phyloP scores from a whole-genome alignment of 345 rosid genomes.

The Balakata baccata region DNA sequence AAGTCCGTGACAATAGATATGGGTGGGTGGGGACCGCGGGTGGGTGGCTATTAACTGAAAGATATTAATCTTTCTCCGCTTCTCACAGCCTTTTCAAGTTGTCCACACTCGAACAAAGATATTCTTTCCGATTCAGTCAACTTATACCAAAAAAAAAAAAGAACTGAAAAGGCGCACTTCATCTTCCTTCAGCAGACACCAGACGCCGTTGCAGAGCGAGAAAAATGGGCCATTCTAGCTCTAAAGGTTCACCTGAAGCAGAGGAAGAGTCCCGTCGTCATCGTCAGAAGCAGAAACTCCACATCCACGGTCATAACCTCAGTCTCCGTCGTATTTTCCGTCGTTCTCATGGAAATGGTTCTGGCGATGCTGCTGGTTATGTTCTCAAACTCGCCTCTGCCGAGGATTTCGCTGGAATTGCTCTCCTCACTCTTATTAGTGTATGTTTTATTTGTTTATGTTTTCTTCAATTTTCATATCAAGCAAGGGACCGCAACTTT shows the following conservation, averaged over 20 bases:
- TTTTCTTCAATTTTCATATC: background rate
- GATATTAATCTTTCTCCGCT: no score
- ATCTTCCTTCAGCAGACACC: background rate
- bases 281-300: slow-evolving; percentile 46
- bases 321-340: slow-evolving; percentile 31
- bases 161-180: background rate
- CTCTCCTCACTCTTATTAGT: slow-evolving; percentile 64
- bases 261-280: slow-evolving; percentile 31
- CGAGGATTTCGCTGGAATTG: slow-evolving; percentile 83
- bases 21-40: no score
- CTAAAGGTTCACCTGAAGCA: slow-evolving; percentile 20
- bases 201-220: background rate
- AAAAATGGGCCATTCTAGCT: slow-evolving; percentile 34
- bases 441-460: slow-evolving; percentile 29
- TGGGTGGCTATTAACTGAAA: no score
- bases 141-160: background rate
- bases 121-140: slow-evolving; percentile 4
- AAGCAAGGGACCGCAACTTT: no score
- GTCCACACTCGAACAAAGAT: background rate
- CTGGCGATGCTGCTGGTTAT: slow-evolving; percentile 20
- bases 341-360: slow-evolving; percentile 22
- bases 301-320: slow-evolving; percentile 26
- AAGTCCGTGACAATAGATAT: no score
- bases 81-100: background rate
- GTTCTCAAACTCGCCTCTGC: slow-evolving; percentile 34